phyloP scores from a whole-genome alignment of 2,329 filamentous ascomycete genomes.

The Ophiocordyceps camponoti-rufipedis region DNA sequence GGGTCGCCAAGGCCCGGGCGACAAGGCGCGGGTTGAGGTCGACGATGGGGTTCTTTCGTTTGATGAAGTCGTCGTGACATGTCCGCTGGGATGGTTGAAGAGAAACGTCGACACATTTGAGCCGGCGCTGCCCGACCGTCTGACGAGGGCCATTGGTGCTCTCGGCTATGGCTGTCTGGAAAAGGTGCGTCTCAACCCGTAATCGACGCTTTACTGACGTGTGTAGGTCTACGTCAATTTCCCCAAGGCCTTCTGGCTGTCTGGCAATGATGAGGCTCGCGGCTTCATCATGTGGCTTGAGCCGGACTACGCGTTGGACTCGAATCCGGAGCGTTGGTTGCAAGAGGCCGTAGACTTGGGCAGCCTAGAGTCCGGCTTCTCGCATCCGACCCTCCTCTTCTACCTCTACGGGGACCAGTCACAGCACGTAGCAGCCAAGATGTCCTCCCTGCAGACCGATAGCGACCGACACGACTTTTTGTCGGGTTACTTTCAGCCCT shows the following conservation, averaged over 20 bases:
- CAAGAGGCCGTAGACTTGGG: constrained; percentile 65
- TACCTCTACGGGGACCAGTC: constrained; percentile 54
- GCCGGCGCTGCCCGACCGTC: constrained; percentile 36
- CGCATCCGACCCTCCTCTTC: constrained; percentile 73
- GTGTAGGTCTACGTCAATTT: constrained; percentile 46
- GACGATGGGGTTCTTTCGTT: constrained; percentile 24
- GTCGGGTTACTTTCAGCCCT: constrained; percentile 53
- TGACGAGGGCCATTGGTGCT: constrained; percentile 42
- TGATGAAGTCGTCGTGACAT: constrained; percentile 50
- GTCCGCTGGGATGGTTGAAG: constrained; percentile 52
- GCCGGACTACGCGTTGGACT: constrained; percentile 44
- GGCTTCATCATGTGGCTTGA: constrained; percentile 63
- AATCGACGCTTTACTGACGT: not conserved
- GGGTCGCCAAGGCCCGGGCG: constrained; percentile 7
- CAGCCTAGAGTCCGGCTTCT: constrained; percentile 34
- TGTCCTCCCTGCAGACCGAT: constrained; percentile 22
- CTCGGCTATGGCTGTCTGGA: constrained; percentile 56
- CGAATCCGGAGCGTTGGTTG: constrained; percentile 48
- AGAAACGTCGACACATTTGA: constrained; percentile 37
- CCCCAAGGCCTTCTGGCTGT: constrained; percentile 54
- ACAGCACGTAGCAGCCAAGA: constrained; percentile 27
- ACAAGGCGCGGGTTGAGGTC: constrained; percentile 24
- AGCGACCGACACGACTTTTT: constrained; percentile 35
- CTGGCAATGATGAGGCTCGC: constrained; percentile 24
- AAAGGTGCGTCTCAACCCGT: constrained; percentile 40